Percentiles rank a stretch among this genome's conserved stretches.
Conservation (phyloP, 2,329 filamentous ascomycete species). For the Aureobasidium lini region DNA sequence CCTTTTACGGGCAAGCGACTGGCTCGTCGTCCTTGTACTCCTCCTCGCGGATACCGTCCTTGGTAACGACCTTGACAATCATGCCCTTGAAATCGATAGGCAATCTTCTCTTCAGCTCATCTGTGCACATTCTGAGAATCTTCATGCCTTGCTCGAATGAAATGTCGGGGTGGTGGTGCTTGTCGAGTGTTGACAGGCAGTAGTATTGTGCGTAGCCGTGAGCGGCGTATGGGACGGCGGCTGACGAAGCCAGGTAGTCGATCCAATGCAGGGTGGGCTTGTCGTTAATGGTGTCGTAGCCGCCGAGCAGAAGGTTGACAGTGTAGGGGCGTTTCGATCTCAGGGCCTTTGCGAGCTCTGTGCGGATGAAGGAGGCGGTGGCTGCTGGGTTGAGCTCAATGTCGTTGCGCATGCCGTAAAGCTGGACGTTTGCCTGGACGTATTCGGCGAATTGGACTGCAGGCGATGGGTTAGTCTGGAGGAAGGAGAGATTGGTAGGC, state of each 20-base stretch:
- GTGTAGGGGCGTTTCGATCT: conserved; percentile 91
- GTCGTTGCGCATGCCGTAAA: conserved; percentile 98
- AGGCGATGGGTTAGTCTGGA: background rate
- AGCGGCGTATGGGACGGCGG: conserved; percentile 85
- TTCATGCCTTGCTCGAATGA: conserved; percentile 82
- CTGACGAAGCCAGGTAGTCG: conserved; percentile 87
- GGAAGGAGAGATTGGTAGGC: background rate
- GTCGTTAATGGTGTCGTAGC: conserved; percentile 83
- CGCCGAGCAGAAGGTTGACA: conserved; percentile 91
- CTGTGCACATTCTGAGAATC: conserved; percentile 87
- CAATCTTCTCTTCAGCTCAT: conserved; percentile 92
- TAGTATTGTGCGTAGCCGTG: conserved; percentile 99
- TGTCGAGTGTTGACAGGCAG: conserved; percentile 94
- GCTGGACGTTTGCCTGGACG: conserved; percentile 95
- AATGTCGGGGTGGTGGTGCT: conserved; percentile 96
- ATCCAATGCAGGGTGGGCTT: conserved; percentile 95
- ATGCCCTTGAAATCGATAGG: conserved; percentile 97
- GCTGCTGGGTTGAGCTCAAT: conserved; percentile 84
- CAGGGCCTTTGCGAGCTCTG: conserved; percentile 83
- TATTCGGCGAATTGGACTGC: conserved; percentile 98
- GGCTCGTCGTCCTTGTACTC: conserved; percentile 62
- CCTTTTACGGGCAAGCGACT: conserved; percentile 7
- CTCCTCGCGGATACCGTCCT: conserved; percentile 81
- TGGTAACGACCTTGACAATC: conserved; percentile 84
- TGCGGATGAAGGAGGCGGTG: conserved; percentile 86